Percentiles rank a stretch among this genome's conserved stretches.
Evolutionary conservation across 352 stramenopile species (phyloP).

Genomic region (Globisporangium abappressorium): DNA sequence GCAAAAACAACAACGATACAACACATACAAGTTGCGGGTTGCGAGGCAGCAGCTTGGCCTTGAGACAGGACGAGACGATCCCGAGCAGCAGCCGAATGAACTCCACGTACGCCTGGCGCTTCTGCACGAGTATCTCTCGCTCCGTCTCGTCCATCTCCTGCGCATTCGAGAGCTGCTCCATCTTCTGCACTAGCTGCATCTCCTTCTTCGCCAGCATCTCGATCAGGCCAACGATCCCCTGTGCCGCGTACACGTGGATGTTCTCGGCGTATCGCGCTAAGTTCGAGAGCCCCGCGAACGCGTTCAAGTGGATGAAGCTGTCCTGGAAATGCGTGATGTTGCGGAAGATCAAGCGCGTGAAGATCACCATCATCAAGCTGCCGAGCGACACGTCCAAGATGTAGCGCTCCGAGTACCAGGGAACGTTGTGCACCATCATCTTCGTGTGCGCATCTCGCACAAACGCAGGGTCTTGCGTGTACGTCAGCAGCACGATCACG

Average conservation of each 20-base stretch:
- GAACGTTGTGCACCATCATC: constrained; percentile 51
- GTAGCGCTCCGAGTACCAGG: constrained; percentile 79
- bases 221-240: constrained; percentile 64
- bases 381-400: constrained; percentile 73
- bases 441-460: constrained; percentile 62
- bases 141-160: constrained; percentile 26
- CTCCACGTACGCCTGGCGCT: constrained; percentile 67
- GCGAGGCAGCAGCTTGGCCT: constrained; percentile 54
- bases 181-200: constrained; percentile 45
- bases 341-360: constrained; percentile 67
- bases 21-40: constrained; percentile 71
- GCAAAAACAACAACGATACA: not conserved
- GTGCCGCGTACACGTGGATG: constrained; percentile 67
- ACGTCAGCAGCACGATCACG: constrained; percentile 65
- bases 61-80: constrained; percentile 63
- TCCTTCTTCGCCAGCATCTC: constrained; percentile 81
- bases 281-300: constrained; percentile 72
- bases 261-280: constrained; percentile 68
- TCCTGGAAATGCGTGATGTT: constrained; percentile 84
- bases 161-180: constrained; percentile 22
- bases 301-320: constrained; percentile 75
- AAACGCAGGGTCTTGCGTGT: constrained; percentile 61
- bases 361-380: constrained; percentile 76
- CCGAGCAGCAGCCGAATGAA: constrained; percentile 71
- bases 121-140: constrained; percentile 46